Conservation (phyloP, 805 yeast species). For the Nakazawaea ishiwadae region DNA sequence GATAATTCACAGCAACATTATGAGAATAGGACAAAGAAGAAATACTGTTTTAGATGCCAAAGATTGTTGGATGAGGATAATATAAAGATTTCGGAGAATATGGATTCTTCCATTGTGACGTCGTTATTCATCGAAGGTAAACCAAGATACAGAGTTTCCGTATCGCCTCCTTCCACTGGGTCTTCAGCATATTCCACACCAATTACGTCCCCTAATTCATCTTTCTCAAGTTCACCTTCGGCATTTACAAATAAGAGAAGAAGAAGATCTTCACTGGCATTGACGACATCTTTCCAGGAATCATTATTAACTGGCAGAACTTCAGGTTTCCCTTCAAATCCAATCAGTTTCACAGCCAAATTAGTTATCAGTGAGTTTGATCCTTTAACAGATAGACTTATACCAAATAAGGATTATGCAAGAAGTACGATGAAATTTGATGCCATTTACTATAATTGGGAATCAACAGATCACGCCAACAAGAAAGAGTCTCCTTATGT, state of each 20-base stretch:
- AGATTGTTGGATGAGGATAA: constrained; percentile 1
- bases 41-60: constrained; percentile 3
- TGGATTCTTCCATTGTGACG: constrained; percentile 2
- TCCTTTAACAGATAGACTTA: not conserved
- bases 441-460: constrained; percentile 22
- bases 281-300: constrained; percentile 17
- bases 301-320: constrained; percentile 19
- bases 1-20: too few relatives aligned
- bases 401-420: constrained; percentile 7
- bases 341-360: constrained; percentile 23
- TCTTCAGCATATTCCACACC: constrained; percentile 1
- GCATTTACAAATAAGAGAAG: not conserved
- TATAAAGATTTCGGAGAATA: not conserved
- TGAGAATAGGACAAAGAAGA: not conserved
- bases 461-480: not conserved
- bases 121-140: not conserved
- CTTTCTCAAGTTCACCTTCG: not conserved
- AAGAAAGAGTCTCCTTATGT: constrained; percentile 25
- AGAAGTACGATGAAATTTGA: constrained; percentile 17
- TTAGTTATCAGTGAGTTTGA: constrained; percentile 17
- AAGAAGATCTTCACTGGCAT: constrained; percentile 7
- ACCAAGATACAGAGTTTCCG: not conserved
- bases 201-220: constrained; percentile 2
- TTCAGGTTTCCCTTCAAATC: constrained; percentile 16
- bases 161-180: not conserved